Evolutionary conservation across 805 yeast species (phyloP).

Genomic region (Cyberlindnera xylosilytica): DNA sequence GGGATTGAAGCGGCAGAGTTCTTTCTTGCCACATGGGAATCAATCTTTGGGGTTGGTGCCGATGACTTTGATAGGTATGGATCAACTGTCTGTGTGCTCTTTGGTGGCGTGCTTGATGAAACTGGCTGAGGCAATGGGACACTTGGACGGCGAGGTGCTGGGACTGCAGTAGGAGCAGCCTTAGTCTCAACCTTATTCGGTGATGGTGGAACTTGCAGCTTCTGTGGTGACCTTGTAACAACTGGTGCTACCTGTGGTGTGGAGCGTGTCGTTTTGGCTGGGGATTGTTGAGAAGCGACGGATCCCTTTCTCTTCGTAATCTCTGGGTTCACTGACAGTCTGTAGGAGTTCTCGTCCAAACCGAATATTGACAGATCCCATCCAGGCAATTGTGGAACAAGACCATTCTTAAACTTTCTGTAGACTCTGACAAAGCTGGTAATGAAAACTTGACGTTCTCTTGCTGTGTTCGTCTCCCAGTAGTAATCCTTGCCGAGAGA

Average conservation of each 20-base stretch:
- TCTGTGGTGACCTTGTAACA: background rate
- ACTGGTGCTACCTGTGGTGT: background rate
- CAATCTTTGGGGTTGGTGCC: background rate
- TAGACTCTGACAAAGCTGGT: constrained; percentile 50
- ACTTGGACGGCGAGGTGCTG: background rate
- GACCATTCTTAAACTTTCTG: constrained; percentile 53
- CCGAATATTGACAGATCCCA: constrained; percentile 46
- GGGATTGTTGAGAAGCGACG: background rate
- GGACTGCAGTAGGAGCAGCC: background rate
- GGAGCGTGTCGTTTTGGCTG: background rate
- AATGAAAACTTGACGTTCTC: constrained; percentile 58
- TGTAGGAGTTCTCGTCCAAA: constrained; percentile 35
- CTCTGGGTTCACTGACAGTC: constrained; percentile 22
- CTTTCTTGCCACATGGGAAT: background rate
- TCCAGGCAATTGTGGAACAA: constrained; percentile 49
- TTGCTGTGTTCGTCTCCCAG: constrained; percentile 67
- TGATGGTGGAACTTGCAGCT: background rate
- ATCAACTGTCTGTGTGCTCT: background rate
- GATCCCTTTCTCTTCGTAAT: constrained; percentile 3
- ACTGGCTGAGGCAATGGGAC: background rate
- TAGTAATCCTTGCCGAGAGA: constrained; percentile 74
- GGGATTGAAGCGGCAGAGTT: background rate
- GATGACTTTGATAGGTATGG: background rate
- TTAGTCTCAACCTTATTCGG: constrained; percentile 4
- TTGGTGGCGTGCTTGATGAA: background rate